phyloP scores from a whole-genome alignment of 345 rosid species.

The Linum tenue region DNA sequence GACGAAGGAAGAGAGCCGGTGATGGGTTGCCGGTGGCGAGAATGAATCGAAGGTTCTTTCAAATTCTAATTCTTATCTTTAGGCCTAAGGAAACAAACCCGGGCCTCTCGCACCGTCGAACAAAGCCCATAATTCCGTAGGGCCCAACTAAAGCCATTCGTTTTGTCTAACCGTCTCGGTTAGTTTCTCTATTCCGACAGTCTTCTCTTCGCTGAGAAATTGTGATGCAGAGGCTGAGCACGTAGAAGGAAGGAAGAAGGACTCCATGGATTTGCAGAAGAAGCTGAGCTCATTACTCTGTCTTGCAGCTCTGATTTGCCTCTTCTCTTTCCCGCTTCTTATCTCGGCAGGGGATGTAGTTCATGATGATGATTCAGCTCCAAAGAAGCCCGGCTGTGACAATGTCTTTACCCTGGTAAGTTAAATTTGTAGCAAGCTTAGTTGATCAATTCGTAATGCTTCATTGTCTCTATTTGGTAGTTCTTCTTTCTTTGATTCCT shows the following conservation, averaged over 20 bases:
- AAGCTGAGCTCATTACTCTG: slow-evolving; percentile 26
- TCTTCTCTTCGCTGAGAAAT: not conserved
- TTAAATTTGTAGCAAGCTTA: not conserved
- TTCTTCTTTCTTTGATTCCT: slow-evolving; percentile 18
- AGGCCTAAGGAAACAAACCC: too few species aligned
- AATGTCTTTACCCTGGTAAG: slow-evolving; percentile 92
- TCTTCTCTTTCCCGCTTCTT: slow-evolving; percentile 32
- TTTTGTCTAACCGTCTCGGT: too few species aligned
- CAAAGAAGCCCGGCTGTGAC: slow-evolving; percentile 95
- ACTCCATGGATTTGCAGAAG: slow-evolving; percentile 53
- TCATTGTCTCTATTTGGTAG: slow-evolving; percentile 15
- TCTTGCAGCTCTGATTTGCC: slow-evolving; percentile 32
- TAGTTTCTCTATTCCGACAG: not conserved
- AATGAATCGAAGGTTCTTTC: too few species aligned
- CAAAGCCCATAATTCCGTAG: too few species aligned
- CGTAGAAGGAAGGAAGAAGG: not conserved
- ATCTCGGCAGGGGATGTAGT: slow-evolving; percentile 83
- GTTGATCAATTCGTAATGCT: not conserved
- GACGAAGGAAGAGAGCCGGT: too few species aligned
- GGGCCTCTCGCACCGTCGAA: too few species aligned
- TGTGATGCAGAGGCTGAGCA: not conserved
- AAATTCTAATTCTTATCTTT: too few species aligned
- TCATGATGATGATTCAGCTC: slow-evolving; percentile 78
- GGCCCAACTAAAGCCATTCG: too few species aligned
- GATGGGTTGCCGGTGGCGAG: too few species aligned